Base-by-base conservation (phyloP, 2,329 filamentous ascomycete species). In the Pyricularia grisea region DNA sequence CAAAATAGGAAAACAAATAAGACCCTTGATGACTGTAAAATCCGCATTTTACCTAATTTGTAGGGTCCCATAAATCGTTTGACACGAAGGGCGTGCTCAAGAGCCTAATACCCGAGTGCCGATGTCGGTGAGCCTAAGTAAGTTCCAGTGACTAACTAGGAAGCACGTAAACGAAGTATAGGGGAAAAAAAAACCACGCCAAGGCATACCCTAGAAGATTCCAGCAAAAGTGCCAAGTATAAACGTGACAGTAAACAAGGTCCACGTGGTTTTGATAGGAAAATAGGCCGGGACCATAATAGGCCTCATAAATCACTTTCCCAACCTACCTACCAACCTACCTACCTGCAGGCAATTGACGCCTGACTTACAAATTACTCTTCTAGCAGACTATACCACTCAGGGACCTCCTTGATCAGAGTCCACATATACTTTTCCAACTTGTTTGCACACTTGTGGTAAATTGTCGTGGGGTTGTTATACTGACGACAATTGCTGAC, bases 401-500 rank as follows among this genome's bases (percentile, higher is more conserved):
- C 90, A 0, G 90, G 90, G 69, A 92, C 87, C 72, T 88, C 87
- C 72, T 86, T 85, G 73, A 92, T 88, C 74, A 89, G 87, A 75
- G 84, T 82, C 87, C 88, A 91, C 89, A 92, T 90, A 74, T 87
- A 91, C 76, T 90, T 90, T 72, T 79, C 90, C 67, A 93, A 78
- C 73, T 90, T 89, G 74, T 88, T 90, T 5, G 90, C 90, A 71
- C 88, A 89, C 79, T 93, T 93, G 20, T 88, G 88, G 76, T 93
- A 93, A 1, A 89, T 86, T 4, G 90, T 92, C 17, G 81, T 91
- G 77, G 92, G 89, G 70, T 90, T 90, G 73, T 93, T 93, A 78
- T 93, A 93, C 70, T 86, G 84, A 65, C 89, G 83, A 74, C 90
- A 93, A 73, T 93, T 93, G 72, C 89, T 85, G 73, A 91, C 92